A percentile compares a stretch with the other conserved stretches of the same genome.
phyloP scores from a whole-genome alignment of 768 basidiomycete genomes.

The Pulveroboletus sp. region DNA sequence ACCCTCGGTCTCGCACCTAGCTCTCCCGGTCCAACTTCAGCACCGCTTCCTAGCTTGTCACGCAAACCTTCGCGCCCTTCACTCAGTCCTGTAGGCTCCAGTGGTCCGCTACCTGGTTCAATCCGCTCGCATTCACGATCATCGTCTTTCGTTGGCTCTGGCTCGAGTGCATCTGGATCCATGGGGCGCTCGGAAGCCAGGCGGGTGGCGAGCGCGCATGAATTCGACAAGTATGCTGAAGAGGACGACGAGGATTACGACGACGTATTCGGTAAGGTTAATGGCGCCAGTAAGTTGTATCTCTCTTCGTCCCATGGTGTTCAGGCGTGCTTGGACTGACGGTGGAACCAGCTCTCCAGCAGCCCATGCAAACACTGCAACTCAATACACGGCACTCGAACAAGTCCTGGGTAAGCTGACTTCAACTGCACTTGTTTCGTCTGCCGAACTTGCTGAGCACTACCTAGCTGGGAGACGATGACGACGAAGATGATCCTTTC shows the following conservation, averaged over 20 bases:
- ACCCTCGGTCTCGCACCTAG: slow-evolving; percentile 53
- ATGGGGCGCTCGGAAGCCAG: slow-evolving; percentile 65
- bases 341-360: slow-evolving; percentile 45
- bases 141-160: slow-evolving; percentile 48
- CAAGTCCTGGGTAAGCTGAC: slow-evolving; percentile 71
- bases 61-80: slow-evolving; percentile 52
- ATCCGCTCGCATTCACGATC: slow-evolving; percentile 53
- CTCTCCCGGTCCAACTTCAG: slow-evolving; percentile 60
- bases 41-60: slow-evolving; percentile 56
- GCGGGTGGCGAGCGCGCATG: slow-evolving; percentile 50
- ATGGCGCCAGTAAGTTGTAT: slow-evolving; percentile 54
- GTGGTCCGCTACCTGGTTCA: slow-evolving; percentile 25
- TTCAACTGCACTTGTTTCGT: slow-evolving; percentile 6
- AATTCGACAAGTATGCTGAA: slow-evolving; percentile 84
- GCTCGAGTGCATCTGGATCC: slow-evolving; percentile 44
- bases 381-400: slow-evolving; percentile 84
- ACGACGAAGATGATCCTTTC: slow-evolving; percentile 94
- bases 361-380: slow-evolving; percentile 70
- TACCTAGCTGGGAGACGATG: slow-evolving; percentile 69
- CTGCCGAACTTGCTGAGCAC: neutral
- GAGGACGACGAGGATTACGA: slow-evolving; percentile 92
- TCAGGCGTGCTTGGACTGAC: neutral
- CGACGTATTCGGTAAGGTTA: slow-evolving; percentile 85
- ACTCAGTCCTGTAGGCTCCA: slow-evolving; percentile 41
- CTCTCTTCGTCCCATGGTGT: neutral